phyloP scores from a whole-genome alignment of 306 rosid species.

The Mimosa pudica region DNA sequence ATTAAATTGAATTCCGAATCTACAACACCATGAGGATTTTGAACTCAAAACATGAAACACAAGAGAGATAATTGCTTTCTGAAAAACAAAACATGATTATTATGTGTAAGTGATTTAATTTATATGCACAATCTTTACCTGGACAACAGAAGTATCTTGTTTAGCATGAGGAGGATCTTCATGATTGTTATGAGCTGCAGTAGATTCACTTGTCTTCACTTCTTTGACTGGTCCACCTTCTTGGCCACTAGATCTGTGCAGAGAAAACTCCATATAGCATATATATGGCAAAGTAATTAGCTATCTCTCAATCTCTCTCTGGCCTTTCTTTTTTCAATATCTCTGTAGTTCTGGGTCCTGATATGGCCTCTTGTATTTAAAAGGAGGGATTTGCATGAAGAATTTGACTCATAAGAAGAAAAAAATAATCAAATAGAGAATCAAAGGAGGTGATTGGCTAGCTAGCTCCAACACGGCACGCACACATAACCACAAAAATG shows the following conservation, averaged over 20 bases:
- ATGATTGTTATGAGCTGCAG: conserved; percentile 23
- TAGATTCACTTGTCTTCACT: conserved; percentile 45
- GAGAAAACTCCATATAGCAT: conserved; percentile 54
- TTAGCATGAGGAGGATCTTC: conserved; percentile 25
- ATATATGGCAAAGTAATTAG: neutral
- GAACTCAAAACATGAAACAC: neutral
- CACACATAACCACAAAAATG: conserved; percentile 35
- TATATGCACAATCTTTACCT: conserved; percentile 43
- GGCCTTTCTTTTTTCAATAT: neutral
- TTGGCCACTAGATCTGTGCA: conserved; percentile 38
- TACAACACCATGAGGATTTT: neutral
- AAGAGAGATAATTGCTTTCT: neutral
- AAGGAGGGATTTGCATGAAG: conserved; percentile 47
- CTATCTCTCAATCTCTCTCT: neutral
- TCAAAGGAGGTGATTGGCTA: conserved; percentile 23
- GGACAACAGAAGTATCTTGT: conserved; percentile 24
- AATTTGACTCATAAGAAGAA: conserved; percentile 52
- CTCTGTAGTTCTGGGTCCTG: conserved; percentile 20
- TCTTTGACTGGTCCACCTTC: conserved; percentile 42
- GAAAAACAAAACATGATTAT: neutral
- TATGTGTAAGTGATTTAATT: neutral
- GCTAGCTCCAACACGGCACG: conserved; percentile 25
- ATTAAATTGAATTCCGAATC: conserved; percentile 15
- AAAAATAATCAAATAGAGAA: conserved; percentile 31
- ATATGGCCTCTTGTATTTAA: conserved; percentile 27